These are phyloP conservation scores for Phytopythium mirpurense DNA, from an alignment of 352 stramenopile genomes.

Conservation along the genomic window DNA sequence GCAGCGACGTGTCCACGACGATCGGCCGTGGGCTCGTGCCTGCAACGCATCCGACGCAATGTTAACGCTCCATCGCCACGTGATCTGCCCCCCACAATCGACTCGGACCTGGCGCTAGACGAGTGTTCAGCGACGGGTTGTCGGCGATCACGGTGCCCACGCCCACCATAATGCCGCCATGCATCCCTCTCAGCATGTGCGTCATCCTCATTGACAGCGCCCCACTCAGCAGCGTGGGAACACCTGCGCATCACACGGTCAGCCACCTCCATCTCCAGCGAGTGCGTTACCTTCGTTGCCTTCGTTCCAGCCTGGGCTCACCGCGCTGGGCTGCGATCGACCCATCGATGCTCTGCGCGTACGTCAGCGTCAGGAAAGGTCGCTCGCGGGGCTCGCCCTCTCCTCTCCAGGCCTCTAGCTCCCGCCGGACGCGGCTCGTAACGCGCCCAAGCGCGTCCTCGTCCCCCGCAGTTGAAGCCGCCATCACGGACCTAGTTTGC, in stretches of 20 bases:
- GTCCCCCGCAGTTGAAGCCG: not conserved
- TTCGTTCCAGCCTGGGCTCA: constrained; percentile 7
- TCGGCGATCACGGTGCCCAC: constrained; percentile 81
- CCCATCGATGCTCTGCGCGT: constrained; percentile 88
- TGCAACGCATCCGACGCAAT: constrained; percentile 9
- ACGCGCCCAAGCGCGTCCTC: constrained; percentile 21
- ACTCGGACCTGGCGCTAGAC: constrained; percentile 41
- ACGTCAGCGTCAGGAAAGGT: constrained; percentile 80
- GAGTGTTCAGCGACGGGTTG: constrained; percentile 83
- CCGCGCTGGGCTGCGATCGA: constrained; percentile 66
- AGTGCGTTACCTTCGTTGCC: too few relatives aligned
- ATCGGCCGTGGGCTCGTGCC: constrained; percentile 64
- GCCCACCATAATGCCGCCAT: constrained; percentile 86
- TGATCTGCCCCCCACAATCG: not conserved
- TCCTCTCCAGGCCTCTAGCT: constrained; percentile 17
- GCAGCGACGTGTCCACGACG: constrained; percentile 65
- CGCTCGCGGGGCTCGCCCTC: not conserved
- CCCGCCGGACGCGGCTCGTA: constrained; percentile 19
- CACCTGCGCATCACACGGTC: constrained; percentile 20
- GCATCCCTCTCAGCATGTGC: constrained; percentile 76
- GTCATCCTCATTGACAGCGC: constrained; percentile 82
- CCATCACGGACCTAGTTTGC: not conserved
- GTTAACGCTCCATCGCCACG: not conserved
- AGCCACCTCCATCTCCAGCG: not conserved
- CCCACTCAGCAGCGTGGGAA: constrained; percentile 66